Evolutionary conservation across 169 alveolate species (phyloP).

Genomic region (Theileria orientalis): DNA sequence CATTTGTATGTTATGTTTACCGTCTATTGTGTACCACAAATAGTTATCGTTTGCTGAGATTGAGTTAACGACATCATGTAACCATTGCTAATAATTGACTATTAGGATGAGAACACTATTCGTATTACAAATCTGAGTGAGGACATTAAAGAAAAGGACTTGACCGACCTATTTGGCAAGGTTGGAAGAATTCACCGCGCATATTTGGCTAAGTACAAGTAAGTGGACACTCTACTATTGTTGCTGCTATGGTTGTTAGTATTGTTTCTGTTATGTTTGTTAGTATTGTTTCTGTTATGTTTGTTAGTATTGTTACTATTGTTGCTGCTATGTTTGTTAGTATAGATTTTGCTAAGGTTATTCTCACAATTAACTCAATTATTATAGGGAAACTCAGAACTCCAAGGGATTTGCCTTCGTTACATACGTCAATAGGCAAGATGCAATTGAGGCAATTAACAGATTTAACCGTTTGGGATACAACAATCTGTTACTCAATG

Average conservation of each 20-base stretch:
- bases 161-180: constrained; percentile 79
- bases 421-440: constrained; percentile 83
- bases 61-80: background rate
- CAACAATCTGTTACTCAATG: constrained; percentile 84
- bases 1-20: constrained; percentile 1
- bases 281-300: too few species aligned
- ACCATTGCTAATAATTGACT: constrained; percentile 26
- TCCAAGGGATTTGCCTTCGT: constrained; percentile 89
- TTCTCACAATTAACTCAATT: too few species aligned
- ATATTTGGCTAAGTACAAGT: constrained; percentile 85
- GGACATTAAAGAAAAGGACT: constrained; percentile 84
- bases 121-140: constrained; percentile 87
- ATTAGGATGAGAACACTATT: constrained; percentile 84
- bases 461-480: constrained; percentile 86
- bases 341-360: background rate
- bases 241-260: too few species aligned
- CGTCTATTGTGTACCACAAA: background rate
- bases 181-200: constrained; percentile 84
- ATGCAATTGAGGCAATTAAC: constrained; percentile 84
- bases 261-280: too few species aligned
- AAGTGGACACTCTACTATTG: constrained; percentile 14
- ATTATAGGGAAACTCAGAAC: constrained; percentile 80
- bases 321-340: background rate
- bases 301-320: too few species aligned
- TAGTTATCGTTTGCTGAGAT: background rate